These are phyloP conservation scores for Candida smagusa DNA, from an alignment of 1,139 yeast species.

Conservation along the genomic window DNA sequence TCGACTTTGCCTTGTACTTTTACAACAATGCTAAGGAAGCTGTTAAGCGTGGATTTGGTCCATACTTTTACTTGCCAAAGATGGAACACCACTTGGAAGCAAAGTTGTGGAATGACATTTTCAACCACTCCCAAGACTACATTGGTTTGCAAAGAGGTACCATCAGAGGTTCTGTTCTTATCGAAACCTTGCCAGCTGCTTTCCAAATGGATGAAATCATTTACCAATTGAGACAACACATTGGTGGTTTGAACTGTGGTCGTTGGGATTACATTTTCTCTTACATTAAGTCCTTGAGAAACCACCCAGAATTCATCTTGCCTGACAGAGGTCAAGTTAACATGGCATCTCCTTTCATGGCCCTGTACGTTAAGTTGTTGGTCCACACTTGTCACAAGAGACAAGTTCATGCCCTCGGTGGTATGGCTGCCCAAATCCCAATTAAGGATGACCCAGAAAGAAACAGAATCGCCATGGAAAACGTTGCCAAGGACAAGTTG, in stretches of 20 bases:
- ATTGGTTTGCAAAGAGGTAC: constrained; percentile 24
- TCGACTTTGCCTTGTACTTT: constrained; percentile 76
- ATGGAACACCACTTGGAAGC: constrained; percentile 32
- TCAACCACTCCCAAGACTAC: constrained; percentile 25
- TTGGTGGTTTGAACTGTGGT: constrained; percentile 29
- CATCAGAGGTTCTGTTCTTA: constrained; percentile 28
- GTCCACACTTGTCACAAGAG: constrained; percentile 28
- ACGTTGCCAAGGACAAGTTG: constrained; percentile 26
- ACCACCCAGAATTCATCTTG: constrained; percentile 21
- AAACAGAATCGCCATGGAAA: constrained; percentile 23
- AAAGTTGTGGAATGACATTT: constrained; percentile 27
- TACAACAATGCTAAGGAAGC: constrained; percentile 22
- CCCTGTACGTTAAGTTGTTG: constrained; percentile 23
- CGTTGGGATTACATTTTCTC: constrained; percentile 32
- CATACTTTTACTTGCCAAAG: constrained; percentile 29
- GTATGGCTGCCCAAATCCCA: constrained; percentile 32
- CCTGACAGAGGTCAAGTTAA: constrained; percentile 27
- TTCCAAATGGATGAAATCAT: constrained; percentile 31
- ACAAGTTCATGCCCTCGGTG: constrained; percentile 30
- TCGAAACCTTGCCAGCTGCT: constrained; percentile 30
- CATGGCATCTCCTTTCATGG: constrained; percentile 28
- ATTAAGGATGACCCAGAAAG: constrained; percentile 24
- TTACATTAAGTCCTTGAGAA: constrained; percentile 24
- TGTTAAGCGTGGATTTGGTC: constrained; percentile 22
- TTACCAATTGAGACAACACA: constrained; percentile 26